Base-by-base conservation (phyloP, 768 basidiomycete genomes). In the Pleurotus eryngii region DNA sequence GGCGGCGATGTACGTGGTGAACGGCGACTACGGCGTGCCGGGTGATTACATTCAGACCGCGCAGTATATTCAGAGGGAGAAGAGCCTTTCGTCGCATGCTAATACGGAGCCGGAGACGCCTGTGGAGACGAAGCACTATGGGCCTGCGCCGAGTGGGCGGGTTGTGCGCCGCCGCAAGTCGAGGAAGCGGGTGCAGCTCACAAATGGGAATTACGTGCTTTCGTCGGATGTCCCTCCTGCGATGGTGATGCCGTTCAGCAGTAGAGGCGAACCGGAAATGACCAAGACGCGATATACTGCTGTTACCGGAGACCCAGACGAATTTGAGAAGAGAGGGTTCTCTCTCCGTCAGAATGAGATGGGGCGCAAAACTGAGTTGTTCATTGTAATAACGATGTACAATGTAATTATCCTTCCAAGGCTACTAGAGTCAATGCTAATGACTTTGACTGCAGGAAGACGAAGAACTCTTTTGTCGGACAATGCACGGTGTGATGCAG, bases 381-480 rank as follows among this genome's bases (percentile, higher is more conserved):
- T 96, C 74, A 89, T 98, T 67, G 91, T 93, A 57, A 90, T 98
- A 64, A 98, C 95, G 20, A 94, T 97, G 93, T 97, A 89, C 68
- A 97, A 97, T 69, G 95, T 96, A 70, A 57, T 64, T 61, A 17
- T 35, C 7, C 49, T 3, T 49, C 24, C n/a, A 24, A 39, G 40
- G 20, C 49, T 30, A 27, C 57, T 53, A 7, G 56, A 39, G 46
- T 30, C 48, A 46, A 46, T 38, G 26, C 51, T 57, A 42, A 61
- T 58, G 18, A 22, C 9, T 45, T 35, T 42, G 8, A 12, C 12
- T 39, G 38, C 62, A 92, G 90, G 90, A 92, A 74, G 86, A 92
- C 65, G 95, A 98, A 64, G 76, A 93, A 7, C 75, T 97, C 8
- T 95, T 98, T 71, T 92, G 91, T 69, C 76, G 96, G 57, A 98